Conservation (phyloP, 2,329 filamentous ascomycete species). For the Rhinocladiella mackenziei region DNA sequence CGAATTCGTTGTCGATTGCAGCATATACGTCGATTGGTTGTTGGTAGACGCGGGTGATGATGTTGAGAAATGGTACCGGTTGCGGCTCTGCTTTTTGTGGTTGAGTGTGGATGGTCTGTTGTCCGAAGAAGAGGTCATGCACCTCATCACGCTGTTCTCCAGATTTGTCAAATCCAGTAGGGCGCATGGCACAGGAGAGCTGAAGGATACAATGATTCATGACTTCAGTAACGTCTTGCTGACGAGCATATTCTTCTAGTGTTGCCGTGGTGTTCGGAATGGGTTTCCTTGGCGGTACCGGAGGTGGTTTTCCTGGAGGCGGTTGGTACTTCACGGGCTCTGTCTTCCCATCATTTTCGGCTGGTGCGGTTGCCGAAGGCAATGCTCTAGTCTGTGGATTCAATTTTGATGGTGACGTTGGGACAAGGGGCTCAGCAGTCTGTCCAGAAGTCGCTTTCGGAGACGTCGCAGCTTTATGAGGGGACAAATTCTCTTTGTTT, state of each 20-base stretch:
- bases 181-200: conserved; percentile 79
- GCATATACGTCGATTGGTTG: conserved; percentile 68
- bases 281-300: conserved; percentile 52
- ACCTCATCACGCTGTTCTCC: conserved; percentile 79
- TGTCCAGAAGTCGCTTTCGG: conserved; percentile 11
- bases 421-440: conserved; percentile 33
- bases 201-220: conserved; percentile 89
- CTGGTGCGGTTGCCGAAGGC: conserved; percentile 20
- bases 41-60: conserved; percentile 47
- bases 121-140: conserved; percentile 58
- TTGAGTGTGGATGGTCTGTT: conserved; percentile 29
- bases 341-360: conserved; percentile 9
- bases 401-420: conserved; percentile 27
- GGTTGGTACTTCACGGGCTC: conserved; percentile 29
- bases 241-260: conserved; percentile 57
- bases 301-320: conserved; percentile 47
- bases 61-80: conserved; percentile 55
- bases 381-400: conserved; percentile 27
- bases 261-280: conserved; percentile 21
- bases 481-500: conserved; percentile 41
- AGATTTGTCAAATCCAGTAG: conserved; percentile 60
- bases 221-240: conserved; percentile 95
- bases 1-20: conserved; percentile 80
- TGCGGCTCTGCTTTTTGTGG: conserved; percentile 28
- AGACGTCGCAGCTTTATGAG: conserved; percentile 19